Base-by-base conservation (phyloP, 192 early-diverging fungal species). In the Paraglomus brasilianum region DNA sequence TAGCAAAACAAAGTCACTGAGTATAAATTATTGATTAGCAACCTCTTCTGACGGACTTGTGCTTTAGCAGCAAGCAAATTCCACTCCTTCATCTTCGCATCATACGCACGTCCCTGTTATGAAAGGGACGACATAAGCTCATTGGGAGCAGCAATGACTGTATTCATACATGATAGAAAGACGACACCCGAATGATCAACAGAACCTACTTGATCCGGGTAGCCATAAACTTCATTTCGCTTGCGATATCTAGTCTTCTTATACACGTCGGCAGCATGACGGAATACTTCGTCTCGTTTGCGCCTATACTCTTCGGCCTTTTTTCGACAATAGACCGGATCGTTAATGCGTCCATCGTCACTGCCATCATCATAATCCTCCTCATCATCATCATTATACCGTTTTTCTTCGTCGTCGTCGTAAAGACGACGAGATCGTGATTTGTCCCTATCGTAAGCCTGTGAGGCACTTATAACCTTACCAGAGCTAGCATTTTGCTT, bases 51-150 rank as follows among this genome's bases (percentile, higher is more conserved):
- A 22, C 77, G 77, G 21, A 84, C 78, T 49, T 76, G 72, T 3
- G 85, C 79, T 59, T 80, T 77, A 5, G 83, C 83, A 39, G 83
- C 83, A 22, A 83, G 75, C 76, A 84, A 82, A 22, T 82, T 82
- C 82, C 79, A 83, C 11, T 72, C 72, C 46, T 81, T 84, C 22
- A 79, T 82, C 48, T 81, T 50, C 1, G 51, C 52, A 59, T 86
- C 78, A 17, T 71, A 52, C 44, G 69, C 38, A 10, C 71, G 72
- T 42, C 78, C 80, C 69, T 77, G 30, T 10, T 7, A 24, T 21
- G 39, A 68, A 69, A 50, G 4, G 1, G 1, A 30, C 30, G 30
- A 30, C 30, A 1, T 30, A 30, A 30, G 30, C 6, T 51, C 5
- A 65, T 5, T 65, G 14, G 17, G 65, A 51, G 24, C 19, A 39